phyloP scores from a whole-genome alignment of 257 asterid species.

The Marsdenia floribunda region DNA sequence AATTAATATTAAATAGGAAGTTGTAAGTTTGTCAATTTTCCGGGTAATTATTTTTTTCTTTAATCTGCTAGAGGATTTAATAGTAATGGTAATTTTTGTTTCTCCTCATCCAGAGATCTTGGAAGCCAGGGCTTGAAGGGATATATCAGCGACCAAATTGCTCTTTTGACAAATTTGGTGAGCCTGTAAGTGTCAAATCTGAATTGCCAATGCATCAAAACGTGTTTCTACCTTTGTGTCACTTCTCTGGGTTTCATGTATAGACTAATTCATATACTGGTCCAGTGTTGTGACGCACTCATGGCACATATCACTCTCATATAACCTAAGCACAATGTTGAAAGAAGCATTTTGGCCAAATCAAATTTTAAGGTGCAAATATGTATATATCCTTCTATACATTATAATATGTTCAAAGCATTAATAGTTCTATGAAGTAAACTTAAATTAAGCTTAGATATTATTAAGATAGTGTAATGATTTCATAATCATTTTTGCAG shows the following conservation, averaged over 20 bases:
- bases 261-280: not conserved
- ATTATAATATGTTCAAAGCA: too few species aligned
- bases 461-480: too few species aligned
- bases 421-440: too few species aligned
- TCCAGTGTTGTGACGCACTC: not conserved
- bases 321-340: too few species aligned
- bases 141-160: conserved; percentile 60
- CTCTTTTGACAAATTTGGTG: conserved; percentile 76
- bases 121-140: conserved; percentile 96
- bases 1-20: not conserved
- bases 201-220: conserved; percentile 10
- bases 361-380: too few species aligned
- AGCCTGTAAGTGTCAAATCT: conserved; percentile 74
- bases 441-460: too few species aligned
- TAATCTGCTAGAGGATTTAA: not conserved
- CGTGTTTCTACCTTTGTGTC: not conserved
- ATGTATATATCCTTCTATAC: too few species aligned
- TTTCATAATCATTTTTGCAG: too few species aligned
- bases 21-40: not conserved
- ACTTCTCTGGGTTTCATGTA: not conserved
- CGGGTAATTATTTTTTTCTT: not conserved
- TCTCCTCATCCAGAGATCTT: conserved; percentile 60
- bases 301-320: too few species aligned
- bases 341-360: too few species aligned
- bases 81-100: not conserved